phyloP scores from a whole-genome alignment of 495 filamentous ascomycete genomes.

The Aspergillus wentii region DNA sequence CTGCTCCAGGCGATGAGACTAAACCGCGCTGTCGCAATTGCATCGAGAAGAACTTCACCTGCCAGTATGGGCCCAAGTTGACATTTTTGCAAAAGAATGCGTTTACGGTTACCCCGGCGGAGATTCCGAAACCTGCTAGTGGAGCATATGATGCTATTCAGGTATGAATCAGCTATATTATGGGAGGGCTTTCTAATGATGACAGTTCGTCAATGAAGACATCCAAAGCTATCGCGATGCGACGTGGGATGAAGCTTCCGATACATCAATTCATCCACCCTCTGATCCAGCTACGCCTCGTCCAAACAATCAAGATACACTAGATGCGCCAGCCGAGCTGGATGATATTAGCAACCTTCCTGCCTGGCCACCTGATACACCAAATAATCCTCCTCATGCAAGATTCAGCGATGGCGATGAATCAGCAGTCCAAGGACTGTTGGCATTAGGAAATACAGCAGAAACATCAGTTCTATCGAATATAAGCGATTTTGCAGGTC shows the following conservation, averaged over 20 bases:
- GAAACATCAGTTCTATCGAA: background rate
- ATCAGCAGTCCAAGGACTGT: conserved; percentile 24
- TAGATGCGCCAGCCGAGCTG: background rate
- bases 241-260: background rate
- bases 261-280: too few relatives aligned
- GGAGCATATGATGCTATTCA: conserved; percentile 18
- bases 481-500: background rate
- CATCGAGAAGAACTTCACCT: conserved; percentile 30
- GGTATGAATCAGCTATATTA: conserved; percentile 9
- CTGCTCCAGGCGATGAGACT: conserved; percentile 31
- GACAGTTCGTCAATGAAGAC: conserved; percentile 25
- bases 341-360: background rate
- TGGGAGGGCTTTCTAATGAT: background rate
- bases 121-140: conserved; percentile 4
- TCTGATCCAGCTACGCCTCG: too few relatives aligned
- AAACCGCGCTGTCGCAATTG: conserved; percentile 41
- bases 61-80: conserved; percentile 34
- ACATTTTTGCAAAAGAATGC: conserved; percentile 39
- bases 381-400: conserved; percentile 2
- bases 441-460: conserved; percentile 26
- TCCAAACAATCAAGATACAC: background rate
- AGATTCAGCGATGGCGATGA: conserved; percentile 29
- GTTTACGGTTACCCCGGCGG: conserved; percentile 18
- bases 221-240: conserved; percentile 1
- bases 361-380: background rate